Base-by-base conservation (phyloP, 768 basidiomycete genomes). In the Hypholoma fasciculare region DNA sequence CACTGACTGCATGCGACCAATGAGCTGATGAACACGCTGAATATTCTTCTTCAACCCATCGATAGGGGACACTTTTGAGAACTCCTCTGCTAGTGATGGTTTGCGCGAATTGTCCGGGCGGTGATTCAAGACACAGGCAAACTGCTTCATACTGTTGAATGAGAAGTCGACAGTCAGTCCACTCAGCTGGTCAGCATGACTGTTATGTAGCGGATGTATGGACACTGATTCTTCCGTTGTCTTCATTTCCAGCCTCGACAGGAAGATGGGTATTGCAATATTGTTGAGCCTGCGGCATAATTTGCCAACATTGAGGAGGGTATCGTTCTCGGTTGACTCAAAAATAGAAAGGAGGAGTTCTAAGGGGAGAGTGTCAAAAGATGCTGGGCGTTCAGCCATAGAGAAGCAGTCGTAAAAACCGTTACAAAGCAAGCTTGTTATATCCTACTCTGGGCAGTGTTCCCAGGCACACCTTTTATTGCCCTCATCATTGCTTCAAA, bases 281-380 rank as follows among this genome's bases (percentile, higher is more conserved):
- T 16, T 37, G 40, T 64, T 64, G 43, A 64, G 57, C 38, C 55
- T 42, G 30, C 52, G 58, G 30, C 60, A 64, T 26, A 36, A 27
- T 51, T 57, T 53, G 17, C 40, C 60, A 19, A 59, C 9, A 36
- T 49, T 59, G 14, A 61, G 37, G 23, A 64, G 17, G 23, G 49
- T 37, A 19, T 59, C 42, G 8, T 48, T 37, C 9, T 59, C 46
- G 26, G 54, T 26, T 16, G 49, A 4, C 9, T 50, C 40, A 30
- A 61, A 53, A 6, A 59, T 57, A 14, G 19, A 37, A 12, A 58
- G 46, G 7, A 64, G 36, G 23, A 64, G 60, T 56, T 59, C 62
- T 9, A 54, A 50, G 30, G 57, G 59, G 17, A 62, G 37, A 16
- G 49, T 26, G 39, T 47, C 27, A 7, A 64, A 27, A 34, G 49